Evolutionary conservation across 2,329 filamentous ascomycete genomes (phyloP).

Genomic region (Myriangium duriaei): DNA sequence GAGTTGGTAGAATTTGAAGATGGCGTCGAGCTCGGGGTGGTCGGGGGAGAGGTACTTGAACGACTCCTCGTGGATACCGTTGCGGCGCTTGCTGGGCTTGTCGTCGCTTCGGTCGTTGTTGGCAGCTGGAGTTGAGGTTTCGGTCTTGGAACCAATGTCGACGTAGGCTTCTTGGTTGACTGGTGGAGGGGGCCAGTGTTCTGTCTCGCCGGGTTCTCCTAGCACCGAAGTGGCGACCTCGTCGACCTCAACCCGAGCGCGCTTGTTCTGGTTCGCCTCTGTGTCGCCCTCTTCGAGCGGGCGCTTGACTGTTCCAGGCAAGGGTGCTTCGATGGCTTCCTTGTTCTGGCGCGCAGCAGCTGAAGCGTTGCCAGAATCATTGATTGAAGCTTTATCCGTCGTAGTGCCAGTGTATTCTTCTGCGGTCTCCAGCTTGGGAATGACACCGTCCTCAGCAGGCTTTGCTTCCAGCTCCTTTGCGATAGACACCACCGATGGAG

Average conservation of each 20-base stretch:
- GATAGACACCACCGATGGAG: slow-evolving; percentile 17
- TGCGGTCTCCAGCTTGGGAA: slow-evolving; percentile 17
- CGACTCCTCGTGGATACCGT: slow-evolving; percentile 63
- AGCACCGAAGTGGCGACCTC: slow-evolving; percentile 15
- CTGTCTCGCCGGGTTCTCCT: slow-evolving; percentile 14
- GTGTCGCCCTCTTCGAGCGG: slow-evolving; percentile 27
- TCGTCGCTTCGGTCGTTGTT: slow-evolving; percentile 1
- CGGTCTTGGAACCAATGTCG: slow-evolving; percentile 6
- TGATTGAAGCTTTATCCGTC: slow-evolving; percentile 18
- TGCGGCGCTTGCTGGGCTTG: slow-evolving; percentile 17
- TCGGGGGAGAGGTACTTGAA: slow-evolving; percentile 77
- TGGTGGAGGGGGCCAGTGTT: slow-evolving; percentile 17
- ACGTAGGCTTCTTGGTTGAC: slow-evolving; percentile 10
- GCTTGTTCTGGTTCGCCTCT: slow-evolving; percentile 20
- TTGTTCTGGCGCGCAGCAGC: slow-evolving; percentile 17
- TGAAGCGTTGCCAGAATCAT: slow-evolving; percentile 13
- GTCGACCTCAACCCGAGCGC: slow-evolving; percentile 23
- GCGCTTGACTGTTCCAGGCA: slow-evolving; percentile 23
- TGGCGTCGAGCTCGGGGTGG: slow-evolving; percentile 63
- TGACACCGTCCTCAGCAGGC: slow-evolving; percentile 19
- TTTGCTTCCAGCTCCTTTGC: slow-evolving; percentile 30
- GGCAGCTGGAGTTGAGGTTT: slow-evolving; percentile 8
- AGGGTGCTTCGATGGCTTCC: slow-evolving; percentile 8
- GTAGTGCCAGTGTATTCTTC: slow-evolving; percentile 15
- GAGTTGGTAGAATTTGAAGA: slow-evolving; percentile 76